phyloP scores from a whole-genome alignment of 345 rosid genomes.

The Aquilaria sinensis region DNA sequence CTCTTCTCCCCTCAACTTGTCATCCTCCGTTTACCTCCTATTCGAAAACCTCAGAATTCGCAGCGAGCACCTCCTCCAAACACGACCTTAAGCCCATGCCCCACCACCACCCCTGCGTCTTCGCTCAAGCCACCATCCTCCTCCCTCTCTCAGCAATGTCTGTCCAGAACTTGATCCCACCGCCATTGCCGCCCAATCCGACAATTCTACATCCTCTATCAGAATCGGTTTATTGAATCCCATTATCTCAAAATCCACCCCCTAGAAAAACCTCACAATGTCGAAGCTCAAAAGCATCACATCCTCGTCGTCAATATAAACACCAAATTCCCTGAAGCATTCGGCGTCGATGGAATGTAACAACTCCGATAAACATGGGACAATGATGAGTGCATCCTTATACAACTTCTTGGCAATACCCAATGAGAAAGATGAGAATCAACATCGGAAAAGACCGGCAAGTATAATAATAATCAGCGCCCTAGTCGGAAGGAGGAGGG shows the following conservation, averaged over 20 bases:
- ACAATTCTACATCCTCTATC: slow-evolving; percentile 15
- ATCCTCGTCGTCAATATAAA: slow-evolving; percentile 43
- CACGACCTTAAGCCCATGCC: slow-evolving; percentile 15
- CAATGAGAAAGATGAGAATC: slow-evolving; percentile 17
- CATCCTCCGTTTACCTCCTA: no score
- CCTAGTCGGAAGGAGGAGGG: slow-evolving; percentile 56
- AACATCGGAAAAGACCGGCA: slow-evolving; percentile 32
- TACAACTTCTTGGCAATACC: slow-evolving; percentile 18
- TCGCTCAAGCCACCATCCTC: slow-evolving; percentile 23
- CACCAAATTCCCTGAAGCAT: slow-evolving; percentile 60
- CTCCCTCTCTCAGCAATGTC: slow-evolving; percentile 65
- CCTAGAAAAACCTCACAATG: slow-evolving; percentile 49
- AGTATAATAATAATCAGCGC: slow-evolving; percentile 40
- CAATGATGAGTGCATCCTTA: slow-evolving; percentile 47
- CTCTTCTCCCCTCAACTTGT: no score
- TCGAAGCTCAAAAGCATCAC: slow-evolving; percentile 57
- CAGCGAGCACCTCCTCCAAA: slow-evolving; percentile 47
- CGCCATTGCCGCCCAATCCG: slow-evolving; percentile 51
- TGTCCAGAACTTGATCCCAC: slow-evolving; percentile 62
- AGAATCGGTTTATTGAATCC: slow-evolving; percentile 4
- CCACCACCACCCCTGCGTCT: slow-evolving; percentile 40
- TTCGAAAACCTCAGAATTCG: no score
- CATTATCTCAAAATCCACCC: slow-evolving; percentile 26
- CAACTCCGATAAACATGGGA: slow-evolving; percentile 55
- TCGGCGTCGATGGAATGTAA: slow-evolving; percentile 54